phyloP scores from a whole-genome alignment of 352 stramenopile genomes.

The Globisporangium apiculatum region DNA sequence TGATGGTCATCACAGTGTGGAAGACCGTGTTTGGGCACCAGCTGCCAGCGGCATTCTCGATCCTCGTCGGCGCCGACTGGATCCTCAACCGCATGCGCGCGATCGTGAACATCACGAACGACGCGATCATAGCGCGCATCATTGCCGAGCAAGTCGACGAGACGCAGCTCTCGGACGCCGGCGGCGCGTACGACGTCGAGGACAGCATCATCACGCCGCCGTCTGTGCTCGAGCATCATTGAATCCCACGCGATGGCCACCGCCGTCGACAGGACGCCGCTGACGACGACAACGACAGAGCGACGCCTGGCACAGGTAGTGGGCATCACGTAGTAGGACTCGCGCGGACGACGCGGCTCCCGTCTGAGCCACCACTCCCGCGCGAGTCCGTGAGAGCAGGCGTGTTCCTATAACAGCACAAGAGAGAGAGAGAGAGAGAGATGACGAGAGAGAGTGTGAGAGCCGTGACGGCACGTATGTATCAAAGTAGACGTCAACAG shows the following conservation, averaged over 20 bases:
- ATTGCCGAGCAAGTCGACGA: constrained; percentile 70
- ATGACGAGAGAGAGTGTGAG: no score
- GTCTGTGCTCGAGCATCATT: constrained; percentile 5
- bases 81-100: constrained; percentile 66
- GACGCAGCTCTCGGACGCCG: constrained; percentile 14
- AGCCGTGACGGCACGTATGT: no score
- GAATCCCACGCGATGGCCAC: constrained; percentile 9
- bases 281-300: no score
- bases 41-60: constrained; percentile 53
- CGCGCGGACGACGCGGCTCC: no score
- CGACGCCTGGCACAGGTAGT: no score
- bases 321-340: no score
- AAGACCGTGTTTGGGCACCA: constrained; percentile 53
- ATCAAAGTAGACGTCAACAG: no score
- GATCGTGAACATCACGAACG: constrained; percentile 79
- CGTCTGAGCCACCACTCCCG: no score
- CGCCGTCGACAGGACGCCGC: no score
- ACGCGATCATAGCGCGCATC: constrained; percentile 72
- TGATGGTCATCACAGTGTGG: constrained; percentile 79
- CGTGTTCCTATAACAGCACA: no score
- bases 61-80: constrained; percentile 66
- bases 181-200: constrained; percentile 5
- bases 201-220: constrained; percentile 9
- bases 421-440: no score
- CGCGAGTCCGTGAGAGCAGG: no score